Percentiles rank a stretch among this genome's conserved stretches.
Conservation (phyloP, 805 yeast species). For the Saturnispora silvae region DNA sequence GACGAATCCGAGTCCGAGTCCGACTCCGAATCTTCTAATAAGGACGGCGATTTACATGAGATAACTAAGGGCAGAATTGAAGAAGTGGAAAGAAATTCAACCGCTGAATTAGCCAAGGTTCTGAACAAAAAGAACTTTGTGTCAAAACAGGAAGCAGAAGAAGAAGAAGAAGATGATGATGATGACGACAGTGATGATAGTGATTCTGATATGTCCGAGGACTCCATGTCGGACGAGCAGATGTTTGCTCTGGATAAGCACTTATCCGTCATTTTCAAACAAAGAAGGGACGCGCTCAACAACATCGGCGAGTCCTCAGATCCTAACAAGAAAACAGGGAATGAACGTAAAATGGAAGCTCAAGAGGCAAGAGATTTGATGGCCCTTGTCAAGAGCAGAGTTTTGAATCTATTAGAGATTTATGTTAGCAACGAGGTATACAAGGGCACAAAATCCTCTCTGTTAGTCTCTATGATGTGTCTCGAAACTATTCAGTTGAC, state of each 20-base stretch:
- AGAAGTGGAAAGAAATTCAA: conserved; percentile 36
- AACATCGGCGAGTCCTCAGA: conserved; percentile 30
- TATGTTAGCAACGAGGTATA: conserved; percentile 30
- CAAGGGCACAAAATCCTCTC: conserved; percentile 5
- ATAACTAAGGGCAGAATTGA: conserved; percentile 22
- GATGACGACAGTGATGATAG: conserved; percentile 33
- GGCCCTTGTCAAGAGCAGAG: conserved; percentile 64
- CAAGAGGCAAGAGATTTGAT: conserved; percentile 71
- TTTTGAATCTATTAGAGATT: conserved; percentile 65
- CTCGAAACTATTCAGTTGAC: conserved; percentile 4
- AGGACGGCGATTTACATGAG: conserved; percentile 31
- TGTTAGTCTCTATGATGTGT: conserved; percentile 6
- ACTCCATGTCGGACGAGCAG: conserved; percentile 90
- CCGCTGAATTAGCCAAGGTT: conserved; percentile 58
- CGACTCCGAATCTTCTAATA: conserved; percentile 22
- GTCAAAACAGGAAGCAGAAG: too few species aligned
- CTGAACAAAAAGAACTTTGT: conserved; percentile 37
- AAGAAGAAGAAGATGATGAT: conserved; percentile 23
- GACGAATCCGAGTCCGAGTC: conserved; percentile 27
- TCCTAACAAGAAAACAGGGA: conserved; percentile 30
- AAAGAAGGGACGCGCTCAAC: conserved; percentile 59
- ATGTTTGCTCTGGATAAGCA: conserved; percentile 92
- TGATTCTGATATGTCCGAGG: conserved; percentile 49
- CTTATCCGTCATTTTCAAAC: conserved; percentile 72
- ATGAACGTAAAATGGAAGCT: conserved; percentile 61